Evolutionary conservation across 1,139 yeast species (phyloP).

Genomic region (Saccharomyces hybrid): DNA sequence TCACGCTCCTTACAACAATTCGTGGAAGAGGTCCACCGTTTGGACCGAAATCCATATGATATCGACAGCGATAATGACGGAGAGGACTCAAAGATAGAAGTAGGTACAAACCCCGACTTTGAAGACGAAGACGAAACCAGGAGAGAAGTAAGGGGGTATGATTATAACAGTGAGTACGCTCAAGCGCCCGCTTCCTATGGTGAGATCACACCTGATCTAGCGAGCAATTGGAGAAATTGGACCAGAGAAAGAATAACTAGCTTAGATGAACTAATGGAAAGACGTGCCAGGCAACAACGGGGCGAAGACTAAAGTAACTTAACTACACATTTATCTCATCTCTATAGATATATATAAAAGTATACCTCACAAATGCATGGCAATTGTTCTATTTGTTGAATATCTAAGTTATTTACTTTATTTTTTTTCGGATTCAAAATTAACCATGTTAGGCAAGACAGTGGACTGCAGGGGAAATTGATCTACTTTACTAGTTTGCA

Average conservation of each 20-base stretch:
- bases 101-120: not conserved
- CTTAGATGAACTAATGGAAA: not conserved
- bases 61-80: slow-evolving; percentile 12
- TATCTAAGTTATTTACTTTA: not conserved
- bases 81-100: slow-evolving; percentile 1
- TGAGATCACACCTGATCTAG: not conserved
- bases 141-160: slow-evolving; percentile 6
- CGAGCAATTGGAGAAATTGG: not conserved
- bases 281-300: not conserved
- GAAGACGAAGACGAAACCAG: slow-evolving; percentile 2
- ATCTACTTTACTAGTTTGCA: slow-evolving; percentile 77
- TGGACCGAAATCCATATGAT: slow-evolving; percentile 17
- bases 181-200: not conserved
- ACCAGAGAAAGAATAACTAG: not conserved
- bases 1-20: slow-evolving; percentile 17
- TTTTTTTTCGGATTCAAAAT: slow-evolving; percentile 12
- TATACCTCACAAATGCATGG: not conserved
- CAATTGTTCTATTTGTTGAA: not conserved
- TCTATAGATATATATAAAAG: not conserved
- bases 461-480: slow-evolving; percentile 35
- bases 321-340: not conserved
- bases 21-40: slow-evolving; percentile 16
- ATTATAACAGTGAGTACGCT: too few species aligned
- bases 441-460: slow-evolving; percentile 24
- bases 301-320: not conserved